Base-by-base conservation (phyloP, 2,329 filamentous ascomycete genomes). In the Sporothrix luriei region DNA sequence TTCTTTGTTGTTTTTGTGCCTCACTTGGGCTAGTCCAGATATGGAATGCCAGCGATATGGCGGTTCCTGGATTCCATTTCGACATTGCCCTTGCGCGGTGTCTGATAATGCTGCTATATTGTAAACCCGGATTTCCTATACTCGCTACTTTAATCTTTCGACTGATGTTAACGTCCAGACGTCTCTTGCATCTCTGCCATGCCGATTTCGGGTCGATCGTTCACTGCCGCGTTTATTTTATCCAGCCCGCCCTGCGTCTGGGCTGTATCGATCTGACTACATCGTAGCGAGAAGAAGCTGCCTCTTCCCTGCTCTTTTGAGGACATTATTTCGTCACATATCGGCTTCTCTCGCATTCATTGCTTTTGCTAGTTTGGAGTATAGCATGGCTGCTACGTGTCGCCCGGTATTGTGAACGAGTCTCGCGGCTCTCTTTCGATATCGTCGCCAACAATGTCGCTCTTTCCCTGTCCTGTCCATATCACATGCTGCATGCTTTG, bases 331-430 rank as follows among this genome's bases (percentile, higher is more conserved):
- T 43, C 11, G 40, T 13, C 14, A 43, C 40, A 33, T 43, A 4
- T 43, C 40, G 2, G 1, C 40, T 14, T 43, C 40, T 43, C 14
- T 43, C 40, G 40, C 14, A 11, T 13, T 43, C 11, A 16, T 13
- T 43, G 40, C 11, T 43, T 43, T 16, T 10, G 40, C 11, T 43
- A 13, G 13, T 43, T 43, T 4, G 13, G 40, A 43, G 40, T 49
- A 49, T 49, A 19, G 48, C 19, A 9, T 19, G 51, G 9, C 33
- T 33, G 33, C 1, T 33, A 33, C 40, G 9, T 49, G 61, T 49
- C 49, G 43, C 61, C 29, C 43, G 46, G 59, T 24, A 48, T 64
- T 24, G 43, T 13, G 43, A 49, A 33, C 59, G 16, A 49, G 59
- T 64, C 43, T 51, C 46, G 43, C 52, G 62, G 16, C 26, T 51